Conservation (phyloP, 768 basidiomycete genomes). For the Lyophyllum semitale region DNA sequence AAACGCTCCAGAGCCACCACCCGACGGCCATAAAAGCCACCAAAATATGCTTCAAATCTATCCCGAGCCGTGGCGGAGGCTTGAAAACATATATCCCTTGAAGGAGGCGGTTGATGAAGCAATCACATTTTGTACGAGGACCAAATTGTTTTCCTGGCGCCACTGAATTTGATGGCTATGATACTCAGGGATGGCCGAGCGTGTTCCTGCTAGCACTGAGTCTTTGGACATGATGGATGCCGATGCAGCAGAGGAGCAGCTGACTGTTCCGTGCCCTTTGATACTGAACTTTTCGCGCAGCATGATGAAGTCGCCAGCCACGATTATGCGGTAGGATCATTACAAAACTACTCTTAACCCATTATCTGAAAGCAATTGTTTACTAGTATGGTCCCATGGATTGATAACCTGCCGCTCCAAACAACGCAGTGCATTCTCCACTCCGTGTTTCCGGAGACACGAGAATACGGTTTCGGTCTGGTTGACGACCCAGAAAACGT, state of each 20-base stretch:
- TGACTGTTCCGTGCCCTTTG: conserved; percentile 46
- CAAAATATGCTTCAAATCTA: conserved; percentile 42
- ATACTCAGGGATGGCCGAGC: conserved; percentile 38
- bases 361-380: conserved; percentile 2
- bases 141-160: background rate
- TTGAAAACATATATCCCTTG: conserved; percentile 49
- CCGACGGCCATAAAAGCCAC: conserved; percentile 47
- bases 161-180: background rate
- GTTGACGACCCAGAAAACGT: conserved; percentile 28
- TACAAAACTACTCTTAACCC: background rate
- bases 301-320: conserved; percentile 36
- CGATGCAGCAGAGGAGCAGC: conserved; percentile 30
- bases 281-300: conserved; percentile 33
- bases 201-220: conserved; percentile 34
- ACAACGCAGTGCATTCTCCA: conserved; percentile 51
- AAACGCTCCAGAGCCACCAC: conserved; percentile 33
- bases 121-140: conserved; percentile 39
- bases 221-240: conserved; percentile 38
- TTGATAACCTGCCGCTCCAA: conserved; percentile 51
- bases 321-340: conserved; percentile 41
- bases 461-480: conserved; percentile 41
- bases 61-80: conserved; percentile 49
- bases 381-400: conserved; percentile 52
- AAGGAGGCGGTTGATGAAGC: conserved; percentile 29
- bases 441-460: conserved; percentile 42